Evolutionary conservation across 1,284 basidiomycete genomes (phyloP).

Genomic region (Ganoderma meredithae): DNA sequence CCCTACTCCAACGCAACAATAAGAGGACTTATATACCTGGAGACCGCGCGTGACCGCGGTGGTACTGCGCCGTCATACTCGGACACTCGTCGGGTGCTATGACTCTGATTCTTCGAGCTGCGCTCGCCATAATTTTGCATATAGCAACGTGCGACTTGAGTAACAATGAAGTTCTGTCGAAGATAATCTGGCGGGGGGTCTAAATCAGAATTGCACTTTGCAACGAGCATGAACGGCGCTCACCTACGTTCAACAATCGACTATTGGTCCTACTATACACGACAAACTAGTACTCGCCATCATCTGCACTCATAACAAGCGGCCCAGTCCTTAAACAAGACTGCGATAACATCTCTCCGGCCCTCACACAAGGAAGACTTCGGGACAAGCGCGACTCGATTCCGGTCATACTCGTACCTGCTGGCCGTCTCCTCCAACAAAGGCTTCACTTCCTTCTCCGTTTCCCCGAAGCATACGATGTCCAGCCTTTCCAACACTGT

Average conservation of each 20-base stretch:
- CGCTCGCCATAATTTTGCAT: background rate
- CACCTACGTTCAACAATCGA: background rate
- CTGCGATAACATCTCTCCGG: background rate
- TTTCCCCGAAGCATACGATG: conserved; percentile 35
- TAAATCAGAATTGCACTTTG: background rate
- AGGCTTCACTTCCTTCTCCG: conserved; percentile 16
- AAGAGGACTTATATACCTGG: background rate
- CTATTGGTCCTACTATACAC: background rate
- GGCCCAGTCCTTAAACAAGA: background rate
- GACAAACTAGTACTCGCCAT: background rate
- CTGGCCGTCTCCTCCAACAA: conserved; percentile 18
- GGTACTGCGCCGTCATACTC: conserved; percentile 1
- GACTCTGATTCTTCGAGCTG: background rate
- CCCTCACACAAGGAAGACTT: conserved; percentile 3
- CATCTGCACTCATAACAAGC: background rate
- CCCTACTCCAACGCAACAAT: background rate
- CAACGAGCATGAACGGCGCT: background rate
- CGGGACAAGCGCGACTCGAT: conserved; percentile 27
- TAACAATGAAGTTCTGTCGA: background rate
- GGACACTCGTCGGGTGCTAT: background rate
- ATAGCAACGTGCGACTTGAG: background rate
- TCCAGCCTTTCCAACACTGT: conserved; percentile 40
- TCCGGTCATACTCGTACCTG: conserved; percentile 22
- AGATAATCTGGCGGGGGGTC: background rate
- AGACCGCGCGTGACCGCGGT: background rate